These are phyloP conservation scores for Plasmodium fragile DNA, from an alignment of 169 alveolate genomes.

Conservation along the genomic window DNA sequence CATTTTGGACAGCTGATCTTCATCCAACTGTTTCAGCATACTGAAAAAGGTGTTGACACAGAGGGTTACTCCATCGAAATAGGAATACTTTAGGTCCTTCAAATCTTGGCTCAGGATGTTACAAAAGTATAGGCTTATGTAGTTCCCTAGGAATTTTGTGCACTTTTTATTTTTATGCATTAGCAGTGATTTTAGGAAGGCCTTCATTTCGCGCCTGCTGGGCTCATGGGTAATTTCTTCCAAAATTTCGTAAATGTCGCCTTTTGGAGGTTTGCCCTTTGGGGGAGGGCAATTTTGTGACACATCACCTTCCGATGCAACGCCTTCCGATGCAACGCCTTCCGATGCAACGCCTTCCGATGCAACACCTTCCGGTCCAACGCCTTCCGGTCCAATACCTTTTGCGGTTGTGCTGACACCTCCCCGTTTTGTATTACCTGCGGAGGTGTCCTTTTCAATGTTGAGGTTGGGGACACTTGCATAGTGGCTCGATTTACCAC, in stretches of 20 bases:
- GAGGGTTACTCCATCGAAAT: slow-evolving; percentile 71
- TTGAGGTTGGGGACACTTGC: neutral
- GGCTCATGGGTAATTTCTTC: slow-evolving; percentile 23
- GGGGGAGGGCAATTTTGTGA: neutral
- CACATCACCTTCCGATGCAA: neutral
- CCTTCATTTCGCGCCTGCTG: slow-evolving; percentile 56
- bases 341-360: neutral
- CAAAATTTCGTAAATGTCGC: slow-evolving; percentile 60
- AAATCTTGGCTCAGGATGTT: slow-evolving; percentile 71
- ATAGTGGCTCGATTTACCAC: neutral
- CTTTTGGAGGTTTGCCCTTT: neutral
- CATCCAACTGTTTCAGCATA: slow-evolving; percentile 56
- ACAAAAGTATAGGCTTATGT: slow-evolving; percentile 67
- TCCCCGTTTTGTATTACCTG: neutral
- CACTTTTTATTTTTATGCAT: slow-evolving; percentile 57
- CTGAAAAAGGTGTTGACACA: slow-evolving; percentile 62
- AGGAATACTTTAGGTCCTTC: slow-evolving; percentile 38
- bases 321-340: neutral
- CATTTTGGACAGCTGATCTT: slow-evolving; percentile 65
- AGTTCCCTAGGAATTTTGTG: slow-evolving; percentile 50
- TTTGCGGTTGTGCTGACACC: neutral
- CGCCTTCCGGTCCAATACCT: neutral
- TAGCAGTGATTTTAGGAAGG: slow-evolving; percentile 45
- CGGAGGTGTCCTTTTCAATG: neutral
- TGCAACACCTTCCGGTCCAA: neutral